A percentile compares a stretch with the other conserved stretches of the same genome.
Conservation (phyloP, 331 rosid genomes). For the Malus hybrid region DNA sequence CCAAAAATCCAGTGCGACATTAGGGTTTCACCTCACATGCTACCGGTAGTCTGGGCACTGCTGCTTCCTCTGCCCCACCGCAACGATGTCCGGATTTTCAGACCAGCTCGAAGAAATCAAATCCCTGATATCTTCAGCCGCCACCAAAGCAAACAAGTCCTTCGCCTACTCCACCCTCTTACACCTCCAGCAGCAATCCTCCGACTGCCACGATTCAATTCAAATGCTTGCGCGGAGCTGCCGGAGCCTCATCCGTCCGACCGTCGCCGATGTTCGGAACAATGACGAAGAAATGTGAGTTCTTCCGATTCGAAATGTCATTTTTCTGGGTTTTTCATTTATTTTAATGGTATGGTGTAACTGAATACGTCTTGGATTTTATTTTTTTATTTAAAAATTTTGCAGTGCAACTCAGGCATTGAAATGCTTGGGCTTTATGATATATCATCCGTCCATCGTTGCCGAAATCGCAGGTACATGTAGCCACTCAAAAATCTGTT, state of each 20-base stretch:
- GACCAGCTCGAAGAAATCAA: conserved; percentile 42
- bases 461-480: conserved; percentile 40
- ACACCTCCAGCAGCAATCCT: conserved; percentile 58
- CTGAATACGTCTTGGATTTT: not conserved
- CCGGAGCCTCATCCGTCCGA: conserved; percentile 17
- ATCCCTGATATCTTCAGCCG: conserved; percentile 32
- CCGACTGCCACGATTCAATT: conserved; percentile 23
- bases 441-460: conserved; percentile 55
- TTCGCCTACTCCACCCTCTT: conserved; percentile 57
- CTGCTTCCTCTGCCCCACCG: not conserved
- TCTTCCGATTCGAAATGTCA: not conserved
- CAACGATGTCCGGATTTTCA: conserved; percentile 37
- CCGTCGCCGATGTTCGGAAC: conserved; percentile 37
- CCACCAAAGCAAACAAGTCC: conserved; percentile 30
- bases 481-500: not conserved
- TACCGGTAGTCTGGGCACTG: not conserved
- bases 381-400: not conserved
- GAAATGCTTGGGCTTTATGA: conserved; percentile 84
- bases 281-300: conserved; percentile 64
- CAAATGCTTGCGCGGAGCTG: conserved; percentile 43
- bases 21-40: conserved; percentile 20
- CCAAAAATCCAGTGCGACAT: not conserved
- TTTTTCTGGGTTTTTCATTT: not conserved
- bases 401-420: conserved; percentile 63
- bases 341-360: not conserved